A percentile compares a stretch with the other conserved stretches of the same genome.
Evolutionary conservation across 345 rosid species (phyloP).

Genomic region (Tarenaya hassleriana): DNA sequence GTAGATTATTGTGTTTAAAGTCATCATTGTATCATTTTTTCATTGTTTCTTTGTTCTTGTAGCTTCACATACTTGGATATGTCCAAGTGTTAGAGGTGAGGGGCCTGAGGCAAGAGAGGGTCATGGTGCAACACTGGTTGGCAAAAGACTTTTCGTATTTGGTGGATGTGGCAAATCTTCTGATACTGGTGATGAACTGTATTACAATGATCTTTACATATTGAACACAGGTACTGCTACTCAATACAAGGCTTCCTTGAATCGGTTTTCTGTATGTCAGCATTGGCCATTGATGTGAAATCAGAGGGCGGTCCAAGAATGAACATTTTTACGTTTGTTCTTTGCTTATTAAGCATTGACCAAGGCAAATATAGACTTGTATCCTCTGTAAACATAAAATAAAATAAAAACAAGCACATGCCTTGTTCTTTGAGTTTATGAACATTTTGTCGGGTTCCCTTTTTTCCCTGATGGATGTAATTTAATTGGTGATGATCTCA

Average conservation of each 20-base stretch:
- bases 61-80: conserved; percentile 87
- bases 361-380: too few relatives aligned
- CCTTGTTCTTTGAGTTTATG: background rate
- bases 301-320: too few relatives aligned
- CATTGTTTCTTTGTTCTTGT: conserved; percentile 22
- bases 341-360: too few relatives aligned
- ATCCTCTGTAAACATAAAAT: background rate
- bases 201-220: conserved; percentile 81
- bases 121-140: conserved; percentile 87
- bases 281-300: conserved; percentile 7
- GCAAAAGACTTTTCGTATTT: conserved; percentile 78
- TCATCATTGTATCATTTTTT: conserved; percentile 3
- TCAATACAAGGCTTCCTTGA: background rate
- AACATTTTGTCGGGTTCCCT: background rate
- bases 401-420: background rate
- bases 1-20: background rate
- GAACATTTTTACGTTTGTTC: too few relatives aligned
- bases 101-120: conserved; percentile 96
- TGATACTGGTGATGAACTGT: conserved; percentile 55
- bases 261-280: conserved; percentile 2
- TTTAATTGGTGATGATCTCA: conserved; percentile 8
- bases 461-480: background rate
- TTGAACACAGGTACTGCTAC: conserved; percentile 67
- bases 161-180: conserved; percentile 92
- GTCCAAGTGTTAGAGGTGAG: conserved; percentile 84